Conservation (phyloP, 2,329 filamentous ascomycete genomes). For the Neofusicoccum ribis region DNA sequence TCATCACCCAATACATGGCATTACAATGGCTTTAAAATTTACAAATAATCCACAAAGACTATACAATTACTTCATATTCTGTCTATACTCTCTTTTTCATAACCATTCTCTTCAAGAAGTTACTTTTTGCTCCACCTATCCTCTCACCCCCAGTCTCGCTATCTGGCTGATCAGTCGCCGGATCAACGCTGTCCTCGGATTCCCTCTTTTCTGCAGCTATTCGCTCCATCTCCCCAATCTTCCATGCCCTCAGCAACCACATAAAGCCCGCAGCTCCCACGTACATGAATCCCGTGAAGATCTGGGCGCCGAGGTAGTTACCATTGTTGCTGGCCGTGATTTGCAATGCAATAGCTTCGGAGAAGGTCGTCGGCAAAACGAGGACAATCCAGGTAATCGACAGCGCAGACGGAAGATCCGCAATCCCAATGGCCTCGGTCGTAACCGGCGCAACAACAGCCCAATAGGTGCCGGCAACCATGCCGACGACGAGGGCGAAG, state of each 20-base stretch:
- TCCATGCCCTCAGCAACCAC: slow-evolving; percentile 61
- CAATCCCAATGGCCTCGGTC: slow-evolving; percentile 72
- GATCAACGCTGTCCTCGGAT: slow-evolving; percentile 27
- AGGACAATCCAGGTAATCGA: slow-evolving; percentile 73
- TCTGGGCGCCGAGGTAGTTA: slow-evolving; percentile 58
- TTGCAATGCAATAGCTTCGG: slow-evolving; percentile 57
- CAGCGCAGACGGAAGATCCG: slow-evolving; percentile 66
- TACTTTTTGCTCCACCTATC: neutral
- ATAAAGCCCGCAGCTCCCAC: slow-evolving; percentile 56
- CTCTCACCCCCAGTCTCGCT: neutral
- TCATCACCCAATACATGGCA: neutral
- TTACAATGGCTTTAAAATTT: too few relatives aligned
- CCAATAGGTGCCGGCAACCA: slow-evolving; percentile 70
- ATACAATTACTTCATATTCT: too few relatives aligned
- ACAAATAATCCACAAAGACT: neutral
- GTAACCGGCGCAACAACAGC: slow-evolving; percentile 64
- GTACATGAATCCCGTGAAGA: slow-evolving; percentile 65
- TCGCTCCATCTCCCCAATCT: slow-evolving; percentile 56
- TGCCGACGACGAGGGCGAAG: slow-evolving; percentile 66
- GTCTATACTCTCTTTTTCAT: slow-evolving; percentile 8
- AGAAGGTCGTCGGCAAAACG: slow-evolving; percentile 68
- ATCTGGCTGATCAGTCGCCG: slow-evolving; percentile 17
- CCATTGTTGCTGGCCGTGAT: slow-evolving; percentile 51
- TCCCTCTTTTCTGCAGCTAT: slow-evolving; percentile 34
- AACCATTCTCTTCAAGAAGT: slow-evolving; percentile 11